These are phyloP conservation scores for Aspergillus taichungensis DNA, from an alignment of 495 filamentous ascomycete species.

Conservation along the genomic window DNA sequence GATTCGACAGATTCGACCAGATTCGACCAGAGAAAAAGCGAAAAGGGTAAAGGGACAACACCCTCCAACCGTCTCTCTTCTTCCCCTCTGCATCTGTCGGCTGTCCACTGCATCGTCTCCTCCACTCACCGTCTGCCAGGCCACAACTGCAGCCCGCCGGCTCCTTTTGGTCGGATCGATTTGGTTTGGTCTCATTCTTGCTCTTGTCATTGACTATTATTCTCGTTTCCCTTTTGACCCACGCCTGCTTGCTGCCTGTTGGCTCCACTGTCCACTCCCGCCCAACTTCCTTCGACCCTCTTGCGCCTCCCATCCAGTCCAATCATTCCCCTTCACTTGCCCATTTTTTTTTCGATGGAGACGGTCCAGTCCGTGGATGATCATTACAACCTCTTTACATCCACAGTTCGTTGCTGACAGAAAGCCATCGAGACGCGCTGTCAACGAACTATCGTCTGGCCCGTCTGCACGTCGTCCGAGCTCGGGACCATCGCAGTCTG, in stretches of 20 bases:
- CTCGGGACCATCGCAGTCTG: slow-evolving; percentile 3
- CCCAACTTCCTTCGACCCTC: slow-evolving; percentile 1
- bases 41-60: no score
- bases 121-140: slow-evolving; percentile 21
- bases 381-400: slow-evolving; percentile 6
- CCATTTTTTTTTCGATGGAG: slow-evolving; percentile 18
- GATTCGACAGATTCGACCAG: no score
- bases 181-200: no score
- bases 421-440: slow-evolving; percentile 19
- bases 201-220: slow-evolving; percentile 1
- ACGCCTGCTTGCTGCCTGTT: background rate
- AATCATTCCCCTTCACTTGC: background rate
- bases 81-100: slow-evolving; percentile 10
- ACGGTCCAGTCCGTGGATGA: slow-evolving; percentile 17
- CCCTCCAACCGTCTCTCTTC: slow-evolving; percentile 7
- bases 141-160: slow-evolving; percentile 11
- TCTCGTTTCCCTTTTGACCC: slow-evolving; percentile 8
- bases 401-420: slow-evolving; percentile 19
- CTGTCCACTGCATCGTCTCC: slow-evolving; percentile 11
- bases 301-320: background rate
- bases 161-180: slow-evolving; percentile 1
- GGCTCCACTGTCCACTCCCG: slow-evolving; percentile 5
- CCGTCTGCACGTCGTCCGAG: slow-evolving; percentile 13
- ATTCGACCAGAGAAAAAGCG: no score
- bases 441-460: slow-evolving; percentile 10